Evolutionary conservation across 176 grass and related monocot species (phyloP).

Genomic region (Paspalum notatum): DNA sequence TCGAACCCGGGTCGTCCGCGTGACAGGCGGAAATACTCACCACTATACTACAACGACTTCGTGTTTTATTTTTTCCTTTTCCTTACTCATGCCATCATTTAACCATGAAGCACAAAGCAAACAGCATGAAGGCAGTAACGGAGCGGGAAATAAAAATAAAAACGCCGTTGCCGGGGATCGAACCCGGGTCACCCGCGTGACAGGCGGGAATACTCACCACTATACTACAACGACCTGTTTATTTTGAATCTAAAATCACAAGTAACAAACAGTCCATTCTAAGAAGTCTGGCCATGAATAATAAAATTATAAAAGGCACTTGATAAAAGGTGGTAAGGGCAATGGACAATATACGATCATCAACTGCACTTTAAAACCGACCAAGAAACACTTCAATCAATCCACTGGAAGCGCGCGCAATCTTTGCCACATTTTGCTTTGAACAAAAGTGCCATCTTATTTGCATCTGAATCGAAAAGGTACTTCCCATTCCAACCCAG

Average conservation of each 20-base stretch:
- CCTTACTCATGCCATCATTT: too few relatives aligned
- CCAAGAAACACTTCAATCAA: neutral
- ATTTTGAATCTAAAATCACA: neutral
- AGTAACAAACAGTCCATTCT: too few relatives aligned
- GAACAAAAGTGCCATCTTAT: neutral
- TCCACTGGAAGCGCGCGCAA: neutral
- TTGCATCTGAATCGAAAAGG: neutral
- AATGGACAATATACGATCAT: too few relatives aligned
- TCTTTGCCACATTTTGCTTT: neutral
- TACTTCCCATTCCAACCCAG: neutral
- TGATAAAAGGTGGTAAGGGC: too few relatives aligned
- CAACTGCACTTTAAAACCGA: neutral
- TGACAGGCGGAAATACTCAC: slow-evolving; percentile 98
- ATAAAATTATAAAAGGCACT: too few relatives aligned
- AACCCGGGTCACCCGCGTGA: slow-evolving; percentile 92
- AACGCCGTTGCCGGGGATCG: slow-evolving; percentile 90
- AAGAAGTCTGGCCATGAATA: too few relatives aligned
- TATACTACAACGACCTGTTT: slow-evolving; percentile 20
- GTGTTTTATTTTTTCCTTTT: too few relatives aligned
- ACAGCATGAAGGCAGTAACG: neutral
- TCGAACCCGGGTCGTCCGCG: slow-evolving; percentile 70
- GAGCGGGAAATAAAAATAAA: neutral
- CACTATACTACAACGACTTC: slow-evolving; percentile 84
- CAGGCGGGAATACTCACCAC: slow-evolving; percentile 70
- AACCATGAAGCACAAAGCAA: neutral